Base-by-base conservation (phyloP, 108 stramenopile species). In the Pseudonitzschia delicatissima region DNA sequence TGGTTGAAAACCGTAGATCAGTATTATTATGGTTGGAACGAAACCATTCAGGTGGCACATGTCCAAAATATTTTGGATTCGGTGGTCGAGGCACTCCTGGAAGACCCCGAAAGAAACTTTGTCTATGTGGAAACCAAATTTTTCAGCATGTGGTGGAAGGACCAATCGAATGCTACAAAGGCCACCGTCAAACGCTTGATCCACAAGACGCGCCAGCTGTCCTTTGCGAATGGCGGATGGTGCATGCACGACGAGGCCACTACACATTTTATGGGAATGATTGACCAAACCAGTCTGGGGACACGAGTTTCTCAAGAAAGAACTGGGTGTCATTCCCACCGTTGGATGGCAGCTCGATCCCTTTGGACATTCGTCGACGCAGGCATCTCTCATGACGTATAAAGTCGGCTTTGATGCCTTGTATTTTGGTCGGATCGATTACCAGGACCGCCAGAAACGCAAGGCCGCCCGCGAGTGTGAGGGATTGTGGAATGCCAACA, bases 161-260 rank as follows among this genome's bases (percentile, higher is more conserved):
- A 86, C 26, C 93, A 94, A 66, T 57, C 68, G 8, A 71, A 78
- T 9, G 67, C 68, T 5, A 59, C 63, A 37, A 73, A 84, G 57
- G 66, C 62, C n/a, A 25, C 66, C 3, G 74, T 95, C 20, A 77
- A 85, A 37, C 44, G 58, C 6, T 77, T 97, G 15, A 87, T 98
- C 20, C 62, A 68, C 57, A 73, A 79, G 1, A 42, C 40, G 0
- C 66, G 85, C 7, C 93, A 89, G 57, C 77, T 96, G 26, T 62
- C 76, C 20, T 97, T 98, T 78, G 78, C 81, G 75, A 97, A 97
- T 69, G 98, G 96, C 28, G 96, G 96, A 44, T 99, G 96, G 96
- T 92, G 87, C 68, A 99, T 99, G 98, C 98, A 97, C 71, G 98
- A 99, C 64, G 98, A 99, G 57, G 93, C 96, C 0, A 72, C 87